Evolutionary conservation across 441 rosid genomes (phyloP), one percentile per base, ranked within the genome.

Genomic region (Flueggea neowawraea): DNA sequence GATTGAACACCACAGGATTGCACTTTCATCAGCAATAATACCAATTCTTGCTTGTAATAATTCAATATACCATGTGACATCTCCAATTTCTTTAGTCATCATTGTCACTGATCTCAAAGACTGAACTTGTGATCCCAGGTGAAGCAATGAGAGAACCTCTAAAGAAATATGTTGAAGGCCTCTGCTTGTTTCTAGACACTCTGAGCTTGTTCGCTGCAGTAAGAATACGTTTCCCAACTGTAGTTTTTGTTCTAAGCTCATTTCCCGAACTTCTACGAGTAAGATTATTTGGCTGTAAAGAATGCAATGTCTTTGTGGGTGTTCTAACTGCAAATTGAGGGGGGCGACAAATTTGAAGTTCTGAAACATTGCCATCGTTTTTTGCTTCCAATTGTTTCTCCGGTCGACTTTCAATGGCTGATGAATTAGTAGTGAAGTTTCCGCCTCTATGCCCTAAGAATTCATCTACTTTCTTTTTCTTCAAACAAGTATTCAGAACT

Each of bases 51-150:
- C 28, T 22, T 0, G 28, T 22, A 16, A 31, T 31, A 16, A 14
- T 57, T 60, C 53, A n/a, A n/a, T n/a, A n/a, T n/a, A 16, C 28
- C 11, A 9, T 45, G 45, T 16, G 15, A 6, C 13, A 56, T 39
- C 36, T 45, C 39, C 64, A 15, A 54, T 63, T 68, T 64, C 68
- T 36, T 71, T 65, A 80, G 60, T 77, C 79, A 41, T 82, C 86
- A 16, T 47, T 69, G 69, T 78, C 71, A 3, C 88, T 81, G 39
- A 89, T 74, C 71, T 86, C 82, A 62, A 83, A 89, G 55, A 66
- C 85, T 31, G 67, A n/a, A 69, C 65, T 74, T 57, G 67, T 85
- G 32, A 73, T 67, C 57, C 66, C 52, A 68, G 64, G 71, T 41
- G 72, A 15, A 11, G 70, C 11, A 32, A 13, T 61, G 54, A 52